phyloP scores from a whole-genome alignment of 1,284 basidiomycete species.

The Cerioporus squamosus region DNA sequence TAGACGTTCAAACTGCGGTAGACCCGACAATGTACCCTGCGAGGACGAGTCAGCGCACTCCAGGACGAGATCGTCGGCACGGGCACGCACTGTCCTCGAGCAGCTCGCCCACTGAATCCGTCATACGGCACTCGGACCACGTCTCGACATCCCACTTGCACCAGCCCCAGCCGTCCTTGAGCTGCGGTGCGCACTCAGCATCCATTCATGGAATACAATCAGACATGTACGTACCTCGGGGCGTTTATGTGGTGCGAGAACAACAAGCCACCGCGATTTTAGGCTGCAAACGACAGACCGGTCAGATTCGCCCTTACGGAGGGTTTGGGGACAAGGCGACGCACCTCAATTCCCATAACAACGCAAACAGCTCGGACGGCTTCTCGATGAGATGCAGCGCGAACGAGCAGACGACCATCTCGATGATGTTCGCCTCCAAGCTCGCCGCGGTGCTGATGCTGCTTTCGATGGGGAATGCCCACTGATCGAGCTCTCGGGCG shows the following conservation, averaged over 20 bases:
- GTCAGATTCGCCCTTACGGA: not conserved
- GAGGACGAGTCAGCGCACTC: too few relatives aligned
- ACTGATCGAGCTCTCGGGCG: conserved; percentile 16
- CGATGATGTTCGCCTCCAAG: conserved; percentile 36
- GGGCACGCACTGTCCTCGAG: conserved; percentile 53
- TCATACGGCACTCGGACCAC: conserved; percentile 53
- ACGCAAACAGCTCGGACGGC: conserved; percentile 63
- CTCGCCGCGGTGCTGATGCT: not conserved
- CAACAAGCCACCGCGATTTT: conserved; percentile 64
- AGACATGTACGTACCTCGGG: conserved; percentile 55
- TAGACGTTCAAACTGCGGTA: conserved; percentile 38
- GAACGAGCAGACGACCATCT: conserved; percentile 74
- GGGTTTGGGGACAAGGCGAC: not conserved
- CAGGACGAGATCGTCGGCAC: not conserved
- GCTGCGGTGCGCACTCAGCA: conserved; percentile 40
- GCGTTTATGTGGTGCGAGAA: conserved; percentile 76
- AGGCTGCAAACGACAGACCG: conserved; percentile 39
- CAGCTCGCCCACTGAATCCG: conserved; percentile 48
- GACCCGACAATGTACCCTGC: conserved; percentile 52
- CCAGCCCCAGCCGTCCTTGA: conserved; percentile 80
- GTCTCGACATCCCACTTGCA: conserved; percentile 63
- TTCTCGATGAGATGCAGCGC: conserved; percentile 71
- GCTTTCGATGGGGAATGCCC: conserved; percentile 10
- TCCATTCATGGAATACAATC: not conserved
- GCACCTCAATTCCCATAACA: conserved; percentile 59